These are phyloP conservation scores for Dendrocalamus sinicus DNA, from an alignment of 176 grass and related monocot species.

Conservation along the genomic window DNA sequence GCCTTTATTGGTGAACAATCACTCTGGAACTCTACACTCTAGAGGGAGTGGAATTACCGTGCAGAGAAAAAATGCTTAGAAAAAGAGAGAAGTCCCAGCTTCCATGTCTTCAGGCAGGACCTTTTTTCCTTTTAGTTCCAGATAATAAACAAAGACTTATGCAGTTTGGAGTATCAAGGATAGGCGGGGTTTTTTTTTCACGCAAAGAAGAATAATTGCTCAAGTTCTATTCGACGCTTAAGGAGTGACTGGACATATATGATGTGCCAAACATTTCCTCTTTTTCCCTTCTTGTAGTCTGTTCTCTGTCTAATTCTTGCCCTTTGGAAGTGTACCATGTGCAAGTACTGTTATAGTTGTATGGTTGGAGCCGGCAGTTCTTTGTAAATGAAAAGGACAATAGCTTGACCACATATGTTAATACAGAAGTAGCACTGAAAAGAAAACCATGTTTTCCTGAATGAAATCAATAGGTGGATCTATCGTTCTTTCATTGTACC, in stretches of 20 bases:
- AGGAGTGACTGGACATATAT: not conserved
- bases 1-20: not conserved
- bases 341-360: not conserved
- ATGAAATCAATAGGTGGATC: not conserved
- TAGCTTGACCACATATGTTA: not conserved
- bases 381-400: not conserved
- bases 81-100: not conserved
- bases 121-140: not conserved
- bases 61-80: not conserved
- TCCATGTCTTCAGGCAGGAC: not conserved
- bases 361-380: not conserved
- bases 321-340: not conserved
- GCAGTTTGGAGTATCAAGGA: not conserved
- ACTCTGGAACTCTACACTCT: not conserved
- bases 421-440: not conserved
- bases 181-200: not conserved
- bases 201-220: not conserved
- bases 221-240: not conserved
- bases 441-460: not conserved
- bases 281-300: not conserved
- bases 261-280: not conserved
- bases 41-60: not conserved
- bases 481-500: not conserved
- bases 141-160: not conserved
- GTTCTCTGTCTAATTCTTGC: not conserved